These are phyloP conservation scores for Parsonsia alboflavescens DNA, from an alignment of 257 asterid genomes.

Conservation along the genomic window DNA sequence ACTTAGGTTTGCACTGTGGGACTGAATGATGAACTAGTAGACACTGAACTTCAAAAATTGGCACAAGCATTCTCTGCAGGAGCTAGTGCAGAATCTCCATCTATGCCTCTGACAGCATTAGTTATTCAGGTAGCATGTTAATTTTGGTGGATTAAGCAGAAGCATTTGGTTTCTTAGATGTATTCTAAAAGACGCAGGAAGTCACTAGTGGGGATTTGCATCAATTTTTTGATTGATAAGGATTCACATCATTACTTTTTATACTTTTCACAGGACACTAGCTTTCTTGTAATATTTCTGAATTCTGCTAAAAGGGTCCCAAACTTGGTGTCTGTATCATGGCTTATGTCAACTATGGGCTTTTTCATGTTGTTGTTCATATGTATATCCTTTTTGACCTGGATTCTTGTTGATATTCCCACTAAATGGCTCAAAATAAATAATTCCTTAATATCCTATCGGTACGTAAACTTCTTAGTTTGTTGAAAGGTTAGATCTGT, in stretches of 20 bases:
- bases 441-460: neutral
- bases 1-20: conserved; percentile 63
- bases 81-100: conserved; percentile 49
- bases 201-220: neutral
- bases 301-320: neutral
- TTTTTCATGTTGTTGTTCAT: neutral
- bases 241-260: neutral
- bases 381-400: neutral
- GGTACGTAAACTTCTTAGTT: neutral
- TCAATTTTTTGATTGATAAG: neutral
- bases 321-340: neutral
- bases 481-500: neutral
- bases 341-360: neutral
- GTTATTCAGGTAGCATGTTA: conserved; percentile 65
- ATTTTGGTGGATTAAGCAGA: neutral
- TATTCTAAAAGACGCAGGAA: neutral
- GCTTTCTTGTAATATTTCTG: neutral
- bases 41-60: conserved; percentile 58
- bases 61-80: conserved; percentile 66
- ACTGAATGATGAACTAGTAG: conserved; percentile 49
- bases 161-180: neutral
- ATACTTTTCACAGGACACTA: neutral
- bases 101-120: conserved; percentile 68
- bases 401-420: neutral
- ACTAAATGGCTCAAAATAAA: neutral